Base-by-base conservation (phyloP, 805 yeast genomes). In the Maudiozyma saulgeensis region DNA sequence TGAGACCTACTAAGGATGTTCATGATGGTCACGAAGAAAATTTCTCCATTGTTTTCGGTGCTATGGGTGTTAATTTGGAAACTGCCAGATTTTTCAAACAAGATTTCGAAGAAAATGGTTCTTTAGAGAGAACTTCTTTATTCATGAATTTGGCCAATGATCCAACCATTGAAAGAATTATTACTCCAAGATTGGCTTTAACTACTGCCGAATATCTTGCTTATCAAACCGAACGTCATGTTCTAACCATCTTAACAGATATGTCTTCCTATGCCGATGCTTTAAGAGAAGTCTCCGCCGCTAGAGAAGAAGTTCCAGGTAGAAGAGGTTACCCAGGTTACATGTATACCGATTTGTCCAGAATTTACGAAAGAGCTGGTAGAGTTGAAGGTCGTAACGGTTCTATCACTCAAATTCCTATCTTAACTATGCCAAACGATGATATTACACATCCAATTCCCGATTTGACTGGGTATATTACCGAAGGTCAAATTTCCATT, bases 301-400 rank as follows among this genome's bases (percentile, higher is more conserved):
- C 99, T 45, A 89, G 99, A 79, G 99, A 93, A 74, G 99, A 95
- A 75, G 99, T 93, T 44, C 99, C 99, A 68, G 99, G 99, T 79
- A 89, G 99, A 81, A 89, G 99, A 83, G 99, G 99, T 78, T 93
- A 93, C 73, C 99, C 99, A 56, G 99, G 99, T 86, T 93, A 93
- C 72, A 93, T 93, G 99, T 93, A 93, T 76, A 93, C 99, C 44
- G 99, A 93, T 84, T 87, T 93, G 77, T 87, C 98, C 46, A 93
- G 98, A 47, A 89, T 93, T 65, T 93, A 93, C 71, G 99, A 93
- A 76, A 87, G 99, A 78, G 99, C 99, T 43, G 99, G 99, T 70
- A 87, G 99, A 78, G 98, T 93, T 55, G 99, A 93, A 75, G 99
- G 99, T 58, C 85, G 99, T 76, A 93, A 93, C 66, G 99, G 99